Percentiles rank a stretch among this genome's conserved stretches.
These are phyloP conservation scores for Cyclotella atomus DNA, from an alignment of 108 stramenopile genomes.

Conservation along the genomic window DNA sequence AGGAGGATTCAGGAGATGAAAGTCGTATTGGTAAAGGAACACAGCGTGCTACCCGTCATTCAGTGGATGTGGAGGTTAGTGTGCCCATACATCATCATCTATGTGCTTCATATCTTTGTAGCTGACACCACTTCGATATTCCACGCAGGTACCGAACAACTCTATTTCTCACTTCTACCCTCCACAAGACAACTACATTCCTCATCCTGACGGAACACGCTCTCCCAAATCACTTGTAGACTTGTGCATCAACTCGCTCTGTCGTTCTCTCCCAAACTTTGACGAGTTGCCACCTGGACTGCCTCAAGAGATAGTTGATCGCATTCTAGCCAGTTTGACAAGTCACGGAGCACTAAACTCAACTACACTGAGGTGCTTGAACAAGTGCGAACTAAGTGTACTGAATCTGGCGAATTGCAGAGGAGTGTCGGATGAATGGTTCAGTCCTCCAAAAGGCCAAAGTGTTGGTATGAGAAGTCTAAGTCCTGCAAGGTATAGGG, in stretches of 20 bases:
- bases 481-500: conserved; percentile 3
- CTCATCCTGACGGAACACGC: conserved; percentile 47
- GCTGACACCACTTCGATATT: conserved; percentile 3
- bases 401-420: conserved; percentile 71
- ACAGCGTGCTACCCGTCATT: conserved; percentile 60
- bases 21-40: conserved; percentile 15
- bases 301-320: conserved; percentile 83
- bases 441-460: conserved; percentile 25
- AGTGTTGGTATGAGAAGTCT: conserved; percentile 21
- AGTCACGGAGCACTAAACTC: conserved; percentile 76
- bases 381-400: conserved; percentile 67
- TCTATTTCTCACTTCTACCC: conserved; percentile 73
- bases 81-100: background rate
- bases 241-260: conserved; percentile 70
- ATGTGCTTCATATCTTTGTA: background rate
- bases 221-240: conserved; percentile 79
- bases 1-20: conserved; percentile 42
- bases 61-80: conserved; percentile 47
- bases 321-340: conserved; percentile 61
- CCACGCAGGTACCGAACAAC: conserved; percentile 56
- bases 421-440: conserved; percentile 86
- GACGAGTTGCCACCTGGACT: conserved; percentile 75
- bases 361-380: conserved; percentile 65
- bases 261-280: conserved; percentile 69
- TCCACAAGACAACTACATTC: conserved; percentile 63